Percentiles rank a stretch among this genome's conserved stretches.
These are phyloP conservation scores for Saccharum spontaneum DNA, from an alignment of 176 grass and related monocot genomes.

Conservation along the genomic window DNA sequence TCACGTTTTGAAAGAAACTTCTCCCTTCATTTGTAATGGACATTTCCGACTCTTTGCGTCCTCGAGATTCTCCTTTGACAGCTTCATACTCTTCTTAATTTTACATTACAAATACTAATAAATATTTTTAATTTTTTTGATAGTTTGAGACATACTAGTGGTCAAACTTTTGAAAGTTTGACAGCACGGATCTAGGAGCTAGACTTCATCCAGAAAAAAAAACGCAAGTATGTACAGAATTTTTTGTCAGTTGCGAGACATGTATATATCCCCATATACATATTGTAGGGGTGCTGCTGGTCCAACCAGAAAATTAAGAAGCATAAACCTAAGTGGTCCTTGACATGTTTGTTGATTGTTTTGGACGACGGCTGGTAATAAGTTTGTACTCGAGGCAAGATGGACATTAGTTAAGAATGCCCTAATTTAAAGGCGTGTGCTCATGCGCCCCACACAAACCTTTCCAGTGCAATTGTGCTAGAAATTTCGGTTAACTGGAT, in stretches of 20 bases:
- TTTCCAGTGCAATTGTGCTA: neutral
- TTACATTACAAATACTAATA: neutral
- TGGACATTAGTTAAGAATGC: slow-evolving; percentile 40
- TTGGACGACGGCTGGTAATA: slow-evolving; percentile 8
- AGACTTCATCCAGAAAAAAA: neutral
- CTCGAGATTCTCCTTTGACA: neutral
- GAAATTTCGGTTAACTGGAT: slow-evolving; percentile 1
- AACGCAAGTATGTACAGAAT: neutral
- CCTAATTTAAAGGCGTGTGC: slow-evolving; percentile 1
- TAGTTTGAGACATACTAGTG: neutral
- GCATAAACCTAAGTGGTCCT: slow-evolving; percentile 17
- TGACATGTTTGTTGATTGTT: slow-evolving; percentile 5
- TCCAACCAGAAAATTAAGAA: slow-evolving; percentile 12
- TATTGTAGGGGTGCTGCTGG: neutral
- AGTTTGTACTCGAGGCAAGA: slow-evolving; percentile 29
- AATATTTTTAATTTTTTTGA: neutral
- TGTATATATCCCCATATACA: neutral
- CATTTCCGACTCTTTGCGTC: neutral
- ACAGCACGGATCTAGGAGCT: neutral
- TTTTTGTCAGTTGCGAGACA: neutral
- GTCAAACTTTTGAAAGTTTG: neutral
- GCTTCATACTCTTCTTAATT: neutral
- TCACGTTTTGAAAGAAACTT: neutral
- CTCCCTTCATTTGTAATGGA: neutral
- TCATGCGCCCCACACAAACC: neutral